Base-by-base conservation (phyloP, 441 rosid species). In the Erodium chrysanthum region DNA sequence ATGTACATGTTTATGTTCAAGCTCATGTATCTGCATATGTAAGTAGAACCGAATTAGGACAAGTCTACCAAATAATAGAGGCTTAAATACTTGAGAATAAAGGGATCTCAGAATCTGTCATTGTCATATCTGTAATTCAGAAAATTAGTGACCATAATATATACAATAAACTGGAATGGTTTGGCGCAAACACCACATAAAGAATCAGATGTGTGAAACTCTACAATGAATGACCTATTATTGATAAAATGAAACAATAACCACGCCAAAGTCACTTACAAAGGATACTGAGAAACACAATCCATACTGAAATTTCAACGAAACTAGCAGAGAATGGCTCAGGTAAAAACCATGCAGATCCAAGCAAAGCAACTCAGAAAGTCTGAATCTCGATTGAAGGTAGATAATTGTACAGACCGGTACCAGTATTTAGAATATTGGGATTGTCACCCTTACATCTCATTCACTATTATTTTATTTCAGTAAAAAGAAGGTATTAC, bases 381-480 rank as follows among this genome's bases (percentile, higher is more conserved):
- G 11, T 44, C 50, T 44, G 50, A 37, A 5, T 5, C 42, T 5
- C 9, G 9, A 6, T 1, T 5, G 9, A 44, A 44, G n/a, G n/a
- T 44, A 44, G 9, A 12, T 44, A 44, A 44, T 44, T 44, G 50
- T 44, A 11, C 50, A 44, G 50, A 44, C 46, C 9, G 12, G 4
- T 44, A 15, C 20, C 11, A 50, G 20, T n/a, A 50, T 1, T 50
- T 48, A 66, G 23, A 70, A 27, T 21, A 11, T 46, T 50, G 42
- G 22, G 29, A 60, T 52, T 48, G 66, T 25, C 40, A 25, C 12
- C 20, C 71, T 60, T 71, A 73, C 81, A 75, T 44, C 62, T 66
- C 66, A 68, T 63, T 64, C 64, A 17, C 35, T 29, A 11, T 54
- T 37, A 22, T 6, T 70, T 60, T 70, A 66, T 33, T 42, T 37